A percentile compares a stretch with the other conserved stretches of the same genome.
Evolutionary conservation across 345 rosid species (phyloP).

Genomic region (Pelargonium nanum): DNA sequence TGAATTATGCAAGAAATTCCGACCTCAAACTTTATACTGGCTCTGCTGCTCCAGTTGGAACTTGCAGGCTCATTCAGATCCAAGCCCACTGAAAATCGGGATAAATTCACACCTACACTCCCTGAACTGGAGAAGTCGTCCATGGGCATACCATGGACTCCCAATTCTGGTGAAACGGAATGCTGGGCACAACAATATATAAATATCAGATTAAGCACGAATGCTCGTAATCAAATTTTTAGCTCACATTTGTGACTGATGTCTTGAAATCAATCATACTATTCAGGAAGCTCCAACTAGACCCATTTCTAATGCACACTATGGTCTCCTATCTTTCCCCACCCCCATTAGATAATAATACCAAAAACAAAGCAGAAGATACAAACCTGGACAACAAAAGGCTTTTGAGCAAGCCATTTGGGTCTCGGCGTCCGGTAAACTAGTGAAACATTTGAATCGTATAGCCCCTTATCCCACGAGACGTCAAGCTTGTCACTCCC

Average conservation of each 20-base stretch:
- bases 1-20: not conserved
- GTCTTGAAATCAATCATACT: no score
- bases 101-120: slow-evolving; percentile 83
- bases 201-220: not conserved
- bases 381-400: slow-evolving; percentile 67
- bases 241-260: not conserved
- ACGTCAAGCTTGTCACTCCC: slow-evolving; percentile 98
- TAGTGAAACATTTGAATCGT: slow-evolving; percentile 69
- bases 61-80: slow-evolving; percentile 78
- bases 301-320: no score
- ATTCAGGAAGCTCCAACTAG: no score
- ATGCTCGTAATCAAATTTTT: slow-evolving; percentile 1
- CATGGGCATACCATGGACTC: slow-evolving; percentile 65
- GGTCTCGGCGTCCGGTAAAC: slow-evolving; percentile 92
- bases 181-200: slow-evolving; percentile 39
- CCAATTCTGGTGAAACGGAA: slow-evolving; percentile 84
- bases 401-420: slow-evolving; percentile 82
- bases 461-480: slow-evolving; percentile 84
- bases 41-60: slow-evolving; percentile 82
- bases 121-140: slow-evolving; percentile 86
- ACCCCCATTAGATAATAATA: not conserved
- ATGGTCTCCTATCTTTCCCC: not conserved
- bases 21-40: slow-evolving; percentile 85
- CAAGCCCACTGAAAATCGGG: slow-evolving; percentile 67
- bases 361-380: not conserved